phyloP scores from a whole-genome alignment of 257 asterid genomes.

The Solanum rostratum region DNA sequence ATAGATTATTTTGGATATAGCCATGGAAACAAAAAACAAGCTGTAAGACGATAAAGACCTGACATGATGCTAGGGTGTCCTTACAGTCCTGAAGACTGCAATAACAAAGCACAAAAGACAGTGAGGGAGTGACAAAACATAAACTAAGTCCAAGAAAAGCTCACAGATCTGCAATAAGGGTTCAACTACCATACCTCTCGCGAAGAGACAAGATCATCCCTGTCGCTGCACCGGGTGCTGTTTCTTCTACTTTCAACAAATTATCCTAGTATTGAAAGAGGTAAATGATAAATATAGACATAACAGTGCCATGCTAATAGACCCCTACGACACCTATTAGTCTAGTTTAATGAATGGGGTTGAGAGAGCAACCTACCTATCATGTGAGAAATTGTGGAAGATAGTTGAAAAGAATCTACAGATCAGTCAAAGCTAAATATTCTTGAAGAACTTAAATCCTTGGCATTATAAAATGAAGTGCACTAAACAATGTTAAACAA shows the following conservation, averaged over 20 bases:
- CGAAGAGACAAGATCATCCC: constrained; percentile 93
- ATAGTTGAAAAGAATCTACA: background rate
- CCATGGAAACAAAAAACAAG: background rate
- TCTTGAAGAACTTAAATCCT: background rate
- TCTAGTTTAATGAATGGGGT: background rate
- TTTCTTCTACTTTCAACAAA: constrained; percentile 59
- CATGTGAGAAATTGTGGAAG: background rate
- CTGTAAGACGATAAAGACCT: constrained; percentile 29
- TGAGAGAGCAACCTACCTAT: background rate
- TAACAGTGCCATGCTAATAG: background rate
- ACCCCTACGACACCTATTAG: background rate
- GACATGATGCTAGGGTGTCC: constrained; percentile 64
- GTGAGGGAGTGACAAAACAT: background rate
- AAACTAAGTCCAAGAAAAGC: background rate
- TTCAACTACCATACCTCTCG: constrained; percentile 40
- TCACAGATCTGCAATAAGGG: background rate
- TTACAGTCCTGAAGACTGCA: constrained; percentile 78
- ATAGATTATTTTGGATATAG: background rate
- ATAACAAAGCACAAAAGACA: constrained; percentile 12
- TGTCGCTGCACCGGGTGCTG: constrained; percentile 86
- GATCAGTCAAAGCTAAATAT: background rate
- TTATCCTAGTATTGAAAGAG: constrained; percentile 21
- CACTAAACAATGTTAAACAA: background rate
- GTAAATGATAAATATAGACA: background rate
- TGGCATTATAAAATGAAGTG: background rate